Percentiles rank a stretch among this genome's conserved stretches.
These are phyloP conservation scores for Colletotrichum gigasporum DNA, from an alignment of 2,329 filamentous ascomycete genomes.

Conservation along the genomic window DNA sequence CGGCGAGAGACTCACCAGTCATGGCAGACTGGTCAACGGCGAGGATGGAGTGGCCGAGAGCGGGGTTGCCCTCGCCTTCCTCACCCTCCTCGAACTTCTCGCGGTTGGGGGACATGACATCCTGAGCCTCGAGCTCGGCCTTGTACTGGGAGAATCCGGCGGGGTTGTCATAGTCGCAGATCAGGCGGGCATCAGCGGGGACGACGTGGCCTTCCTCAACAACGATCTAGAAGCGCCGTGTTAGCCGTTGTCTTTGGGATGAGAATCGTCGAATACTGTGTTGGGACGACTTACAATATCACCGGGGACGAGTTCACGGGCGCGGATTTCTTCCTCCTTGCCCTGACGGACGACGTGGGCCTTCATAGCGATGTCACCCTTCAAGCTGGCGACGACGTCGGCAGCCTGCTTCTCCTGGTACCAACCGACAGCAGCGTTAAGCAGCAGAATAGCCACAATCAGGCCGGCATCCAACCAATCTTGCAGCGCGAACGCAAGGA, in stretches of 20 bases:
- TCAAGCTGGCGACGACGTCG: conserved; percentile 77
- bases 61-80: conserved; percentile 60
- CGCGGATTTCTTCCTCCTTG: conserved; percentile 73
- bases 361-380: conserved; percentile 83
- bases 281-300: conserved; percentile 68
- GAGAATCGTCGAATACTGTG: neutral
- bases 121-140: conserved; percentile 72
- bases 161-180: conserved; percentile 73
- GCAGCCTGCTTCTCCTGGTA: conserved; percentile 85
- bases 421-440: conserved; percentile 82
- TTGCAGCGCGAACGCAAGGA: conserved; percentile 77
- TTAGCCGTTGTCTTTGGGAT: conserved; percentile 1
- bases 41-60: conserved; percentile 72
- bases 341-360: conserved; percentile 74
- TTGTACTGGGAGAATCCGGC: conserved; percentile 61
- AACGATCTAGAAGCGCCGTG: conserved; percentile 58
- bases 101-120: conserved; percentile 34
- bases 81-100: conserved; percentile 66
- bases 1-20: conserved; percentile 82
- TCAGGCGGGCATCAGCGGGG: conserved; percentile 75
- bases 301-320: conserved; percentile 78
- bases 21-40: conserved; percentile 83
- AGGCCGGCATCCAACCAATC: conserved; percentile 80
- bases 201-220: conserved; percentile 78
- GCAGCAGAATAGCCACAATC: conserved; percentile 78